Conservation (phyloP, 139 green algal species). For the Pseudopediastrum boryanum region DNA sequence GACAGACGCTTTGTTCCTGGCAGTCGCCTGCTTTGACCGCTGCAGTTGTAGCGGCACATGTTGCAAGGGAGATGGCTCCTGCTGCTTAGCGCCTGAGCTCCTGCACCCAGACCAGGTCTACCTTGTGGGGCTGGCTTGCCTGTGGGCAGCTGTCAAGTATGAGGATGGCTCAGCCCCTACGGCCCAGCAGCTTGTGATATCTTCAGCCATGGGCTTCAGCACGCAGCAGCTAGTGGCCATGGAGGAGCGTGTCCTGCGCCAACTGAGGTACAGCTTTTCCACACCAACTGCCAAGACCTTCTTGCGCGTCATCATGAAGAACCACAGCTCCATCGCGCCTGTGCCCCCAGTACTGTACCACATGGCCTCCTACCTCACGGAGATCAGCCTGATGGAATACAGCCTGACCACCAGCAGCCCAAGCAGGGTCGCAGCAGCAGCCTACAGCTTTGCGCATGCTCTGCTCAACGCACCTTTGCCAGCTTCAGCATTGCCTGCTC, state of each 20-base stretch:
- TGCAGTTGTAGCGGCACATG: no score
- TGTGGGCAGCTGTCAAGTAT: constrained; percentile 23
- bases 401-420: constrained; percentile 2
- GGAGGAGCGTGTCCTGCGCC: neutral
- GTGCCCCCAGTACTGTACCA: constrained; percentile 6
- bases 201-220: neutral
- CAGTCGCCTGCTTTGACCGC: constrained; percentile 1
- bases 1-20: neutral
- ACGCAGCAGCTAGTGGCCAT: constrained; percentile 8
- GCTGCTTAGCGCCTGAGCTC: neutral
- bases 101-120: neutral
- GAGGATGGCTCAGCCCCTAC: neutral
- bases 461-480: constrained; percentile 11
- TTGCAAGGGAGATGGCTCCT: no score
- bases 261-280: constrained; percentile 13
- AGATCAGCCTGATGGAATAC: constrained; percentile 21
- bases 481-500: neutral
- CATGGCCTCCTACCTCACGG: constrained; percentile 4
- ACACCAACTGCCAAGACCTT: neutral
- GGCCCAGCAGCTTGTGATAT: no score
- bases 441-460: neutral
- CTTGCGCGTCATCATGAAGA: neutral
- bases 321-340: neutral
- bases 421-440: constrained; percentile 11
- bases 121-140: constrained; percentile 5